A percentile compares a stretch with the other conserved stretches of the same genome.
Evolutionary conservation across 768 basidiomycete species (phyloP).

Genomic region (Tylopilus vinaceipallidus): DNA sequence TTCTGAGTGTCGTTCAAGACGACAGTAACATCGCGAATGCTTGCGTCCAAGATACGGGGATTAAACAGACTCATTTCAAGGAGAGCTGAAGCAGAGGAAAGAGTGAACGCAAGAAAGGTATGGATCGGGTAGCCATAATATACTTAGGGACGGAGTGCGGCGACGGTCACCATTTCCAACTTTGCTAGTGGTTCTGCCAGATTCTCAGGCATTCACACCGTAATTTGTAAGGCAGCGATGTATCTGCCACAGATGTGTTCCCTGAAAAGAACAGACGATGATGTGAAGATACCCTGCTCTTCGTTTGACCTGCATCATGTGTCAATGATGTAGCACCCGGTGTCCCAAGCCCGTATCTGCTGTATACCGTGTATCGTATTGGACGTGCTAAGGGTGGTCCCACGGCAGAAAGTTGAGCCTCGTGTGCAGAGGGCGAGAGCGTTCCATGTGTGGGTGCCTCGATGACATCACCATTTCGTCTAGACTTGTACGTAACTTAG

Average conservation of each 20-base stretch:
- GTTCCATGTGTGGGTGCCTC: neutral
- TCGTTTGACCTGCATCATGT: neutral
- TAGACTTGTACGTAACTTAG: neutral
- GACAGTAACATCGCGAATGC: slow-evolving; percentile 64
- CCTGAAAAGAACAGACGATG: neutral
- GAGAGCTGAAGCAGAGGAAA: neutral
- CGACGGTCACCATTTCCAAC: slow-evolving; percentile 7
- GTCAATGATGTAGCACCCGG: no score
- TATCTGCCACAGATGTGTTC: neutral
- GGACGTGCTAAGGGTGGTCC: neutral
- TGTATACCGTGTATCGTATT: neutral
- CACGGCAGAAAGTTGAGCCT: neutral
- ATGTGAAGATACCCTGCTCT: neutral
- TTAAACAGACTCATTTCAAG: slow-evolving; percentile 63
- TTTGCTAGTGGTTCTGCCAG: slow-evolving; percentile 2
- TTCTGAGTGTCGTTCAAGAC: slow-evolving; percentile 64
- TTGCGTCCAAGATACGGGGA: slow-evolving; percentile 73
- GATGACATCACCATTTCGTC: no score
- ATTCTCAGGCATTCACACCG: slow-evolving; percentile 10
- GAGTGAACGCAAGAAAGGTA: neutral
- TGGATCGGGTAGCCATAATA: neutral
- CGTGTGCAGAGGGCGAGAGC: neutral
- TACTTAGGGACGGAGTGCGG: slow-evolving; percentile 16
- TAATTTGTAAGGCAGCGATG: neutral
- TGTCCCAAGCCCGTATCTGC: neutral